Base-by-base conservation (phyloP, 495 filamentous ascomycete genomes). In the Neurospora cerealis region DNA sequence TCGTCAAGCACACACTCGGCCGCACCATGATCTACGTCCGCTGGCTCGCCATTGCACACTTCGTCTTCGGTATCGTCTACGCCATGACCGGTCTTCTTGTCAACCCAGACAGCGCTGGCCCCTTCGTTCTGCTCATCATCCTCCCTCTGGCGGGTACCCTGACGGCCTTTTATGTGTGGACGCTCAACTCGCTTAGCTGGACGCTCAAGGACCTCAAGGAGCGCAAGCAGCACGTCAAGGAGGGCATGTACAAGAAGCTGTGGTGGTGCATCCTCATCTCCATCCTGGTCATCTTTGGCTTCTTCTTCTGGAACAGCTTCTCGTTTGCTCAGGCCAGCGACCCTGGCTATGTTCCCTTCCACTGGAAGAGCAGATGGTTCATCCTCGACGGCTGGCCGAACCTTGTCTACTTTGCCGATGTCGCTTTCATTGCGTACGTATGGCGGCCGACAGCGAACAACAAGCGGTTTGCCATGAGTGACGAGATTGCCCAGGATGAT, bases 131-230 rank as follows among this genome's bases (percentile, higher is more conserved):
- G 24, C 89, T 99, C 44, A 95, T 98, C 79, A 94, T 98, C 71
- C 87, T 99, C 10, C 96, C 96, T 1, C 87, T 99, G 39, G 93
- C 96, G 11, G 96, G 88, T 74, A 98, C 96, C 3, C 81, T 98
- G 76, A 99, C 96, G 5, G 94, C 93, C 17, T 99, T 99, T 83
- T 99, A 99, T 82, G 91, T 99, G 74, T 99, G 96, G 96, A 99
- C 96, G 19, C 87, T 99, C 78, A 98, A 97, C 85, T 95, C 94
- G 8, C 86, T 99, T 72, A 97, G 95, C 80, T 83, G 89, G 69
- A 99, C 96, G 0, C 96, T 97, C 87, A 98, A 98, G 83, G 95
- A 98, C 78, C 89, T 99, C 8, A 86, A 92, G 17, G 94, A 96
- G 78, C 90, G 96, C 62, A 98, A 97, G 82, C 96, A 99, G 83